phyloP scores from a whole-genome alignment of 2,329 filamentous ascomycete species.

The Epichloe coenophiala region DNA sequence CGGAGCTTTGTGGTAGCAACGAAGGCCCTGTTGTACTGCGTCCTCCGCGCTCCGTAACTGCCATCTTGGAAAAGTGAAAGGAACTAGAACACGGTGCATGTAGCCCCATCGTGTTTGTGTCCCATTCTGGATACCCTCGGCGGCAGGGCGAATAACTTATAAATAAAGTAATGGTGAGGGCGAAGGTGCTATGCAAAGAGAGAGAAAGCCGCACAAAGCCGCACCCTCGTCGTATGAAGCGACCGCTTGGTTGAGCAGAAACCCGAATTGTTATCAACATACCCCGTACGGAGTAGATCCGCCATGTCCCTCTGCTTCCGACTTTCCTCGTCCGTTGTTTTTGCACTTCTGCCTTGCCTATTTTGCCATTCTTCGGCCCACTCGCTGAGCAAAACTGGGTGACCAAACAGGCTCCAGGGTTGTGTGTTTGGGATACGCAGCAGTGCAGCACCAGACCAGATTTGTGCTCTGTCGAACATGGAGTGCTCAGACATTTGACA shows the following conservation, averaged over 20 bases:
- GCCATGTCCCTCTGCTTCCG: neutral
- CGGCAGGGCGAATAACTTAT: neutral
- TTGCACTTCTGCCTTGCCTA: too few relatives aligned
- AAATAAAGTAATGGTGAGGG: neutral
- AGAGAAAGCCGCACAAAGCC: neutral
- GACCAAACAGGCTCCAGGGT: neutral
- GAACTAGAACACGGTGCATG: too few relatives aligned
- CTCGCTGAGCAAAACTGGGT: neutral
- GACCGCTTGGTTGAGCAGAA: neutral
- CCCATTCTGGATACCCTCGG: neutral
- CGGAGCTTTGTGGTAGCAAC: constrained; percentile 2
- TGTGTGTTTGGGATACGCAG: neutral
- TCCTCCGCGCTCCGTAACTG: neutral
- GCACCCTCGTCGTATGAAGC: neutral
- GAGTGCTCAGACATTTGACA: too few relatives aligned
- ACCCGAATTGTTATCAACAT: neutral
- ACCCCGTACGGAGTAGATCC: too few relatives aligned
- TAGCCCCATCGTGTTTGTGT: too few relatives aligned
- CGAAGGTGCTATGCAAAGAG: neutral
- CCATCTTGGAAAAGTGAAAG: neutral
- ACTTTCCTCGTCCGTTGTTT: neutral
- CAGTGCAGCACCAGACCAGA: too few relatives aligned
- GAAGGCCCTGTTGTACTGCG: neutral
- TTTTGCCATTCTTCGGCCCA: too few relatives aligned
- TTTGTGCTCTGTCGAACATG: too few relatives aligned